A percentile compares a stretch with the other conserved stretches of the same genome.
Conservation (phyloP, 2,329 filamentous ascomycete species). For the Arthroderma uncinatum region DNA sequence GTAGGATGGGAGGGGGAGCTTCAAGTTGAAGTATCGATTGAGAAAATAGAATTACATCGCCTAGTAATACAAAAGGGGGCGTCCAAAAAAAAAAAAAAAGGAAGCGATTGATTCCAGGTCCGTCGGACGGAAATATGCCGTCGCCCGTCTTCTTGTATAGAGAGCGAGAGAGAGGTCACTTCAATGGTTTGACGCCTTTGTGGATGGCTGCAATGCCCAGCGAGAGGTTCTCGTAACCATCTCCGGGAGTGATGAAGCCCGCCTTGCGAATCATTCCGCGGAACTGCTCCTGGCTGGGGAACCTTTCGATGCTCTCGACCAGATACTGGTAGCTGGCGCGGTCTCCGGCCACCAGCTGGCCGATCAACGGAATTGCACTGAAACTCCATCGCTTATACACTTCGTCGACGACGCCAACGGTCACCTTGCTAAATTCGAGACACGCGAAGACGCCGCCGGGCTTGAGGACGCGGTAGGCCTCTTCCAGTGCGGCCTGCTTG, state of each 20-base stretch:
- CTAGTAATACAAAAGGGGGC: constrained; percentile 1
- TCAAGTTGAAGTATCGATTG: background rate
- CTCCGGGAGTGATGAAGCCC: constrained; percentile 72
- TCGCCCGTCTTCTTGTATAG: background rate
- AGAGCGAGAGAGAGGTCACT: background rate
- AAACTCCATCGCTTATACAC: constrained; percentile 96
- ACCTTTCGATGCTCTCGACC: constrained; percentile 92
- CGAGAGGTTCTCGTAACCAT: constrained; percentile 81
- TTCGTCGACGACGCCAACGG: constrained; percentile 64
- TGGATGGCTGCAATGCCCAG: constrained; percentile 92
- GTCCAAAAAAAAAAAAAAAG: too few relatives aligned
- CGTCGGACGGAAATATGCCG: background rate
- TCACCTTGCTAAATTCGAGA: constrained; percentile 85
- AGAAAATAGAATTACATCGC: constrained; percentile 4
- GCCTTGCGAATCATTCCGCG: constrained; percentile 49
- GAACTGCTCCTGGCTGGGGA: constrained; percentile 78
- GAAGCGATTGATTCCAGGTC: background rate
- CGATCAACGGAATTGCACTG: constrained; percentile 83
- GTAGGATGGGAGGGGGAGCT: background rate
- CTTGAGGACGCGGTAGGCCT: constrained; percentile 80
- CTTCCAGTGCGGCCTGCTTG: constrained; percentile 68
- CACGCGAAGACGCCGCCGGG: constrained; percentile 95
- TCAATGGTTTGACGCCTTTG: constrained; percentile 74
- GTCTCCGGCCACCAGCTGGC: constrained; percentile 87
- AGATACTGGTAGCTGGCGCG: constrained; percentile 96